Evolutionary conservation across 2,329 filamentous ascomycete genomes (phyloP).

Genomic region (Blastomyces emzantsi): DNA sequence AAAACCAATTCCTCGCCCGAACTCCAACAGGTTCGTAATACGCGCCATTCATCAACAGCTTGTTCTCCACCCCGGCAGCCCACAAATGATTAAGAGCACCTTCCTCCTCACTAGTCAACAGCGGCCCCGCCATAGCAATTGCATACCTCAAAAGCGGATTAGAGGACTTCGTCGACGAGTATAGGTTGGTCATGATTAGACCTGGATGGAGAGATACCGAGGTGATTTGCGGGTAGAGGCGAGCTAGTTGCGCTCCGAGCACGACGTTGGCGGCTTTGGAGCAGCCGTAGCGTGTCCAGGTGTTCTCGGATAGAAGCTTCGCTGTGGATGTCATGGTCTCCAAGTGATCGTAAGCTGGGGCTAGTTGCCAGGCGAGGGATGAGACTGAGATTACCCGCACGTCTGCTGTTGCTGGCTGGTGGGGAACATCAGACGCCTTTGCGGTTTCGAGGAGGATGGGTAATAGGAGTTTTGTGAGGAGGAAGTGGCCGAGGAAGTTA

Average conservation of each 20-base stretch:
- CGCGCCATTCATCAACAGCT: constrained; percentile 29
- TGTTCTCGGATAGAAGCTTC: constrained; percentile 27
- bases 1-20: constrained; percentile 24
- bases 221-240: constrained; percentile 35
- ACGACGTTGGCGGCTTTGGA: constrained; percentile 45
- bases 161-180: constrained; percentile 23
- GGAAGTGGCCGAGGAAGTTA: constrained; percentile 40
- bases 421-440: constrained; percentile 14
- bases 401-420: constrained; percentile 16
- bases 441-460: constrained; percentile 33
- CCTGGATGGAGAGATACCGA: constrained; percentile 45
- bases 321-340: constrained; percentile 33
- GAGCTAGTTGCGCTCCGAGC: constrained; percentile 39
- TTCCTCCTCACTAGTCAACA: constrained; percentile 27
- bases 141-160: constrained; percentile 20
- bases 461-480: constrained; percentile 38
- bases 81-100: constrained; percentile 37
- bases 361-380: constrained; percentile 30
- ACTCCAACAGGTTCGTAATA: constrained; percentile 37
- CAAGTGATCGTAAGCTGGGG: constrained; percentile 21
- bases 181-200: constrained; percentile 35
- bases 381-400: constrained; percentile 32
- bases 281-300: constrained; percentile 43
- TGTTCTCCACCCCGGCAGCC: constrained; percentile 29
- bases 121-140: constrained; percentile 17